Base-by-base conservation (phyloP, 805 yeast genomes). In the Teunomyces panamensis region DNA sequence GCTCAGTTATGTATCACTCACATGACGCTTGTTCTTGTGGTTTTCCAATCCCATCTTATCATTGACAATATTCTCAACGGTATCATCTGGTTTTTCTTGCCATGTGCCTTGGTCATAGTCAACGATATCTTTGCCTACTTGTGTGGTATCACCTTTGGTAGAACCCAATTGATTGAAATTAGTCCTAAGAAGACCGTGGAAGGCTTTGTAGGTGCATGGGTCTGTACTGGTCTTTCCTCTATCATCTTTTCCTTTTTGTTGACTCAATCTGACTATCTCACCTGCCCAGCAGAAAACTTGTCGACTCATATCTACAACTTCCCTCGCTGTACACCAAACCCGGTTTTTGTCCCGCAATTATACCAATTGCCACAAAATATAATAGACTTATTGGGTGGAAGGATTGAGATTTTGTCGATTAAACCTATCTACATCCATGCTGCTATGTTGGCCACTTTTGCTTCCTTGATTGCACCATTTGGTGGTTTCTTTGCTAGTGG, bases 401-500 rank as follows among this genome's bases (percentile, higher is more conserved):
- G 77, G 17, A 52, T 67, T 30, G 80, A 79, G 9, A 74, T 73
- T 28, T 63, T 89, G 13, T 77, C 83, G 11, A 59, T 90, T 39
- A 89, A 87, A 60, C 98, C 99, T 42, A 84, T 94, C 44, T 90
- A 92, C 67, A 80, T 91, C 74, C 99, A 94, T 65, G 84, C 95
- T 1, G 78, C 89, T 49, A 78, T 85, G 37, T 72, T 92, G 50
- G 95, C 97, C 11, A 86, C 96, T 3, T 94, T 94, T 75, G 98
- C 99, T 1, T 92, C 98, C 0, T 77, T 94, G 55, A 85, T 94
- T 65, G 99, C 99, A 3, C 99, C 99, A 50, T 94, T 94, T 64
- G 99, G 99, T 46, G 99, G 99, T 1, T 94, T 94, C 67, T 94
- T 94, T 60, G 98, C 98, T 5, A 85, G 95, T 46, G 99, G 98